Evolutionary conservation across 148 eudicot species (phyloP), one percentile per base, ranked within the genome.

Genomic region (Persicaria maculosa): DNA sequence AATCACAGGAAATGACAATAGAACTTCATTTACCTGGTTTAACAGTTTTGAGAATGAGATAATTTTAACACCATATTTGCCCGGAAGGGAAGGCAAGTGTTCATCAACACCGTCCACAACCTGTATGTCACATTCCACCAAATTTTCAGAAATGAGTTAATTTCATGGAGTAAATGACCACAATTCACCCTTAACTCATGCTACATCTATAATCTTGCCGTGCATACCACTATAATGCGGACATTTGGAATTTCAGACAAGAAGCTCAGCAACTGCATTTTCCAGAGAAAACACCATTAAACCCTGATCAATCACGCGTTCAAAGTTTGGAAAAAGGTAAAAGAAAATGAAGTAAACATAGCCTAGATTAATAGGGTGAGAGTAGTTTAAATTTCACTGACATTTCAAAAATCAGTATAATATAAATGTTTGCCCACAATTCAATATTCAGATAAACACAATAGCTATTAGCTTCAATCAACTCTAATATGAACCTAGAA

Each of bases 71-170:
- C 93, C 86, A 20, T 89, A 65, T 62, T 86, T 79, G 65, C 81
- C 80, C 61, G 98, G 93, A 77, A 88, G 90, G 67, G 98, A 91
- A 58, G 98, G 98, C 62, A 94, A 87, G 85, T 86, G 84, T 80
- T 89, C 93, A 85, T 91, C 95, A 44, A 86, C 79, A 72, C 95
- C 97, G 76, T 93, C 98, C 74, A 88, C 95, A 53, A 91, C 97
- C 98, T 94, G 85, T 53, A 74, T 40, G 68, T 70, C 17, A 9
- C 15, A 48, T 17, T 71, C n/a, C 73, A 50, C 50, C 73, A 46
- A 4, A 50, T 22, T 40, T 48, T 48, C 58, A 47, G 74, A 19
- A 72, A 40, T 40, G 70, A 40, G 17, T 36, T 65, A 65, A 59
- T 43, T 31, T 40, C 47, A 65, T 2, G 15, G 16, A 47, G 12